Conservation (phyloP, 768 basidiomycete genomes). For the Lanmaoa pseudosensibilis region DNA sequence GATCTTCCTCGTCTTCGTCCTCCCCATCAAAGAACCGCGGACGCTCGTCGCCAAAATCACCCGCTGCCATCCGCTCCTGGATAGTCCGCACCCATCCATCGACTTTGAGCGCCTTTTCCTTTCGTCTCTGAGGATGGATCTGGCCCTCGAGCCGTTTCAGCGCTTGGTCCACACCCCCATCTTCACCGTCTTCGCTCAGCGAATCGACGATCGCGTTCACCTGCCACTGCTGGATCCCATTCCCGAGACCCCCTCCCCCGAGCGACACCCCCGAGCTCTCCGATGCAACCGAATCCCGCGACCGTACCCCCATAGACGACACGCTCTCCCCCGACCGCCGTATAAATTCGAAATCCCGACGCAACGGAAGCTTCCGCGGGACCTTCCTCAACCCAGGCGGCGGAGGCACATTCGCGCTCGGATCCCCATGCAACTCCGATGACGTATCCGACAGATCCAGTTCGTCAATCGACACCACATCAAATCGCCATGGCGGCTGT, state of each 20-base stretch:
- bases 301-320: slow-evolving; percentile 76
- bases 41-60: slow-evolving; percentile 62
- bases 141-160: slow-evolving; percentile 80
- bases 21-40: slow-evolving; percentile 55
- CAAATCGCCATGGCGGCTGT: slow-evolving; percentile 57
- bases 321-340: slow-evolving; percentile 66
- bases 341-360: slow-evolving; percentile 81
- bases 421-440: slow-evolving; percentile 49
- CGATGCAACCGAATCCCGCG: slow-evolving; percentile 59
- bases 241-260: slow-evolving; percentile 39
- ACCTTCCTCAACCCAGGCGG: slow-evolving; percentile 57
- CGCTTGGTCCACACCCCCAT: slow-evolving; percentile 81
- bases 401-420: slow-evolving; percentile 32
- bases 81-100: slow-evolving; percentile 80
- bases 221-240: slow-evolving; percentile 75
- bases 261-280: slow-evolving; percentile 37
- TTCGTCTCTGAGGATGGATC: slow-evolving; percentile 70
- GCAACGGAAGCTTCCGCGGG: slow-evolving; percentile 62
- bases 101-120: slow-evolving; percentile 73
- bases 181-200: slow-evolving; percentile 70
- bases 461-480: slow-evolving; percentile 77
- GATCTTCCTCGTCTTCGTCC: slow-evolving; percentile 37
- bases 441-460: slow-evolving; percentile 78
- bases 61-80: slow-evolving; percentile 61
- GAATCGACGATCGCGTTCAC: slow-evolving; percentile 75